A percentile compares a stretch with the other conserved stretches of the same genome.
phyloP scores from a whole-genome alignment of 2,329 filamentous ascomycete genomes.

The Colletotrichum tropicicola region DNA sequence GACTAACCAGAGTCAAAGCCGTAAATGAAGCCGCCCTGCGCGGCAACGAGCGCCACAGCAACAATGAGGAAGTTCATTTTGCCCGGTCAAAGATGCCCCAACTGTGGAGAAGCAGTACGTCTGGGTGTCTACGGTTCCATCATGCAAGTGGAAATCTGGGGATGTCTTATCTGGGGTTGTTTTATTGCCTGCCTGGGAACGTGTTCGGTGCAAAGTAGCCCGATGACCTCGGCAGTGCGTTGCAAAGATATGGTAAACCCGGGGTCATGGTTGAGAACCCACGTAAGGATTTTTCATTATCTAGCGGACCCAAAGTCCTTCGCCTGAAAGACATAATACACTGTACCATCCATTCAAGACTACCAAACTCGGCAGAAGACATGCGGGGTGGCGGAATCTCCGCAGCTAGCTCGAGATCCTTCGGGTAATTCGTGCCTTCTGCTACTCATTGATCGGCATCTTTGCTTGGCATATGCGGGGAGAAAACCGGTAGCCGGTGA shows the following conservation, averaged over 20 bases:
- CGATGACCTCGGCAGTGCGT: not conserved
- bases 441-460: not conserved
- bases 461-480: not conserved
- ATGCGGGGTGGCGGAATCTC: conserved; percentile 3
- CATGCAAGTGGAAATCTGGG: conserved; percentile 3
- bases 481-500: not conserved
- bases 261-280: not conserved
- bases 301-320: not conserved
- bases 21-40: conserved; percentile 35
- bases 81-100: not conserved
- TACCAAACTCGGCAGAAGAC: not conserved
- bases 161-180: not conserved
- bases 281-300: not conserved
- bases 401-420: not conserved
- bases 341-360: not conserved
- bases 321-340: not conserved
- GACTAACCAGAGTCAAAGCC: conserved; percentile 16
- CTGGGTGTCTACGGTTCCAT: not conserved
- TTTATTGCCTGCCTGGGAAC: not conserved
- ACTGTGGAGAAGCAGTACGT: not conserved
- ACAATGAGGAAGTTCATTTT: conserved; percentile 31
- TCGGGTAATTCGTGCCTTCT: not conserved
- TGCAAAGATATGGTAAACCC: not conserved
- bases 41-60: conserved; percentile 32
- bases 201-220: not conserved